Conservation (phyloP, 202 grass and related monocot genomes). For the Brachypodium distachyon region DNA sequence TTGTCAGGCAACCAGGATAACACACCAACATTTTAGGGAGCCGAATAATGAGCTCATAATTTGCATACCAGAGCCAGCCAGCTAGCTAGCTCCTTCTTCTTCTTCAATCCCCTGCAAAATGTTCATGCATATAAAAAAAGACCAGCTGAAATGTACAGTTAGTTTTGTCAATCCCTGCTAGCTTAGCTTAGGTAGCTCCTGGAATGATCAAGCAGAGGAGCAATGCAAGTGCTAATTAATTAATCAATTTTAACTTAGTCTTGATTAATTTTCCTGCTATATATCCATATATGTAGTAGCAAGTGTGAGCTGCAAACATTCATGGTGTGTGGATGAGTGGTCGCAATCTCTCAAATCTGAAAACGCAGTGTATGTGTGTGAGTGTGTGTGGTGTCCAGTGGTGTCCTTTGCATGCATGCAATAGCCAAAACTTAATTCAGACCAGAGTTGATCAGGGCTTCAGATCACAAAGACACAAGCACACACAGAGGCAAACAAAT, state of each 20-base stretch:
- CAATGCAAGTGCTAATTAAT: not conserved
- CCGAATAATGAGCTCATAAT: constrained; percentile 24
- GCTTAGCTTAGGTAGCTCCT: too few species aligned
- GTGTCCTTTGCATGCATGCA: constrained; percentile 21
- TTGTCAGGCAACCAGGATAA: constrained; percentile 61
- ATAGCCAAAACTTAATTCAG: constrained; percentile 19
- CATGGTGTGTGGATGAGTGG: not conserved
- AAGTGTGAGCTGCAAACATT: constrained; percentile 2
- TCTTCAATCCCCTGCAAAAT: not conserved
- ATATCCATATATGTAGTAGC: not conserved
- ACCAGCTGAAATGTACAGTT: too few species aligned
- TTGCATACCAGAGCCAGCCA: not conserved
- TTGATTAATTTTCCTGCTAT: not conserved
- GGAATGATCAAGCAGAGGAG: constrained; percentile 2
- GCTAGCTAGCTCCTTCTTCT: not conserved
- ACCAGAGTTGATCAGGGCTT: constrained; percentile 22
- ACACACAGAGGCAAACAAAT: constrained; percentile 12
- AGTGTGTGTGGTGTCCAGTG: constrained; percentile 18
- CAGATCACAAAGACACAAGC: not conserved
- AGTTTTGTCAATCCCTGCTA: too few species aligned
- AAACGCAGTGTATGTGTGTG: too few species aligned
- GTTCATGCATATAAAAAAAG: not conserved
- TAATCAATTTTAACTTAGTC: not conserved
- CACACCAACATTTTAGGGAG: not conserved
- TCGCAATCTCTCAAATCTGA: constrained; percentile 31